Evolutionary conservation across 441 rosid species (phyloP).

Genomic region (Populus hybrid): DNA sequence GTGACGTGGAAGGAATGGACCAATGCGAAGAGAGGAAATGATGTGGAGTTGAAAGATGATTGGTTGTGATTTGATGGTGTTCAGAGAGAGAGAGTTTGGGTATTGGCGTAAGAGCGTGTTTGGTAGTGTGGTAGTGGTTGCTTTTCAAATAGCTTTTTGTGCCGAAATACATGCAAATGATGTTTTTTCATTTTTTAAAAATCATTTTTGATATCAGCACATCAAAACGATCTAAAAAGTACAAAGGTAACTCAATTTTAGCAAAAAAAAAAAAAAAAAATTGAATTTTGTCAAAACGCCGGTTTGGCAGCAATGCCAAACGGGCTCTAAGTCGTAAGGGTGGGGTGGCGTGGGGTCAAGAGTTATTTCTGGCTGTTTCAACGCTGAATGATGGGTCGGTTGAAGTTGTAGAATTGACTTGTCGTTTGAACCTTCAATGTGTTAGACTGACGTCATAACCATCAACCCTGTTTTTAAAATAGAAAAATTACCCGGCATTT

Average conservation of each 20-base stretch:
- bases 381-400: background rate
- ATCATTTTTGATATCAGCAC: too few relatives aligned
- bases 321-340: too few relatives aligned
- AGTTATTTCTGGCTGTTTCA: background rate
- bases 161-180: too few relatives aligned
- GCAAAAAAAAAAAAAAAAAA: too few relatives aligned
- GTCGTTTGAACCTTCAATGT: constrained; percentile 72
- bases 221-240: too few relatives aligned
- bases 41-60: constrained; percentile 33
- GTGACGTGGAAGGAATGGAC: constrained; percentile 50
- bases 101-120: background rate
- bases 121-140: too few relatives aligned
- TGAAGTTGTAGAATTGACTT: background rate
- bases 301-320: too few relatives aligned
- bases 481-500: too few relatives aligned
- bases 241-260: too few relatives aligned
- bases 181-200: too few relatives aligned
- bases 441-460: constrained; percentile 99
- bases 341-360: background rate
- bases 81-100: background rate
- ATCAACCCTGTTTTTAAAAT: constrained; percentile 54
- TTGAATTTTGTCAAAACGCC: too few relatives aligned
- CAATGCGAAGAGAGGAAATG: constrained; percentile 45
- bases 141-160: too few relatives aligned
- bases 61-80: constrained; percentile 23